Base-by-base conservation (phyloP, 257 asterid genomes). In the Ilex asprella region DNA sequence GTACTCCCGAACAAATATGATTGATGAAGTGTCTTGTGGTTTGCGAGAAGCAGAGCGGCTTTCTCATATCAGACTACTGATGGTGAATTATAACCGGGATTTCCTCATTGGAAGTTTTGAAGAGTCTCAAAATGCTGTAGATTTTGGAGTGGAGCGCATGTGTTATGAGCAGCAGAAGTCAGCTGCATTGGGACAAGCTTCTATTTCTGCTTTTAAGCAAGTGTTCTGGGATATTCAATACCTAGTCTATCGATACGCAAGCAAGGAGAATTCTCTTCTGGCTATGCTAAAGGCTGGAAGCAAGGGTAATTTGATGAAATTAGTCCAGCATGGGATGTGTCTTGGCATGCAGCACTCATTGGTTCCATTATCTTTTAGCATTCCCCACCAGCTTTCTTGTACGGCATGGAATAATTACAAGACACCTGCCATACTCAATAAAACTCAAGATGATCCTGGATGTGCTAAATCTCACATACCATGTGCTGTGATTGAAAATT, bases 231-330 rank as follows among this genome's bases (percentile, higher is more conserved):
- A 78, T 60, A 67, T 89, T 78, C 96, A 87, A 70, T 81, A 69
- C 57, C 83, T 93, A 58, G 87, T 81, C 39, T 93, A 82, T 79
- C 81, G 70, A 14, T 82, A 82, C 73, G 81, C 89, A 0, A 70
- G 71, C 65, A 64, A 62, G 16, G 61, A 74, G 41, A 93, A 93
- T 74, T 76, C 99, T 3, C 67, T 87, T 60, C 56, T 93, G 55
- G 77, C 81, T 58, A 93, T 93, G 99, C 64, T 93, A 32, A 93
- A 82, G 75, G 93, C 99, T 57, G 99, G 97, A 68, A 93, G 99
- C 81, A 93, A 93, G 70, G 99, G 99, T 30, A 93, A 87, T 75
- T 58, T 87, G 67, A 86, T 79, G 68, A 93, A 93, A 65, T 59
- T 93, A 46, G 93, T 84, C 65, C 99, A 89, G 73, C 99, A 93